A percentile compares a stretch with the other conserved stretches of the same genome.
These are phyloP conservation scores for Aspergillus texensis DNA, from an alignment of 2,329 filamentous ascomycete species.

Conservation along the genomic window DNA sequence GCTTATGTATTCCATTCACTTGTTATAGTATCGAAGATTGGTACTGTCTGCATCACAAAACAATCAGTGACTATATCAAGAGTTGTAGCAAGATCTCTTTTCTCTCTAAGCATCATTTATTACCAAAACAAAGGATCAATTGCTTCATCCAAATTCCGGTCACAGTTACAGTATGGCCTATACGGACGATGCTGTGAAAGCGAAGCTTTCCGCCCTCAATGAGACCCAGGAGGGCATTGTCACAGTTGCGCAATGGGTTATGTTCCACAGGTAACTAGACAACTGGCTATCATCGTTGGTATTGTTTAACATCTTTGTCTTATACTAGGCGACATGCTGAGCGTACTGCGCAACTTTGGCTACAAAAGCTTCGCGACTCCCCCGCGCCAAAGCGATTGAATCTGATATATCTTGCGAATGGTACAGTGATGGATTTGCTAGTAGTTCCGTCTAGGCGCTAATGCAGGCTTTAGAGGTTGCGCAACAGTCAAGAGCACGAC, in stretches of 20 bases:
- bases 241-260: conserved; percentile 97
- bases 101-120: not conserved
- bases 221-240: conserved; percentile 98
- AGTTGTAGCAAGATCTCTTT: not conserved
- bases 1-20: not conserved
- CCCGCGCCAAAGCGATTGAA: conserved; percentile 83
- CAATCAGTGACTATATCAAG: not conserved
- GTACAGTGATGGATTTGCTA: conserved; percentile 51
- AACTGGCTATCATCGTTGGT: conserved; percentile 16
- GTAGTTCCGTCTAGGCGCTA: conserved; percentile 19
- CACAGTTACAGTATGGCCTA: conserved; percentile 71
- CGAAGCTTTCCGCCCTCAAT: conserved; percentile 92
- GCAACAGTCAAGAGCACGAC: conserved; percentile 90
- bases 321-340: conserved; percentile 79
- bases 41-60: not conserved
- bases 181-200: conserved; percentile 90
- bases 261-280: conserved; percentile 84
- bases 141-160: not conserved
- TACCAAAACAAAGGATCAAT: not conserved
- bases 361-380: conserved; percentile 85
- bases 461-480: conserved; percentile 71
- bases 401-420: conserved; percentile 92
- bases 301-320: conserved; percentile 19
- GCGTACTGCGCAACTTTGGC: conserved; percentile 87
- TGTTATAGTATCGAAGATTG: not conserved